Evolutionary conservation across 495 filamentous ascomycete genomes (phyloP).

Genomic region (Hypomontagnella submonticulosa): DNA sequence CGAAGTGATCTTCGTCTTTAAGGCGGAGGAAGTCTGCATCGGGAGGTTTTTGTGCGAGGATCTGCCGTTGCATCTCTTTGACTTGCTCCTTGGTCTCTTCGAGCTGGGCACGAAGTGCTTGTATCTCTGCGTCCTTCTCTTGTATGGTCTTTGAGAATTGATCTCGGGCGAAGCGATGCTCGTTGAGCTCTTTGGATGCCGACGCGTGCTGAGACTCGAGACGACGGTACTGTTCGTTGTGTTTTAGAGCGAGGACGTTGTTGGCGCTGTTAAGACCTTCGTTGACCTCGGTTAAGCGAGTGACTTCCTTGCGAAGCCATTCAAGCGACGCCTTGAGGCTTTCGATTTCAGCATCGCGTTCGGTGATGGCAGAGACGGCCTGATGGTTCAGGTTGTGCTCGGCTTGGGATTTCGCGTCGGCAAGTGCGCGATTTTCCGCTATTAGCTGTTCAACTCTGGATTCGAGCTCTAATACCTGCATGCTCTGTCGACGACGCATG

Average conservation of each 20-base stretch:
- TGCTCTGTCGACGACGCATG: constrained; percentile 93
- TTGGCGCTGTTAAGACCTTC: constrained; percentile 78
- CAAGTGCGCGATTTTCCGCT: constrained; percentile 81
- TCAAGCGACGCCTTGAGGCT: constrained; percentile 79
- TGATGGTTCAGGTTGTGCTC: constrained; percentile 62
- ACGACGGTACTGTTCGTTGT: constrained; percentile 69
- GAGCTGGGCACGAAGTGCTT: constrained; percentile 78
- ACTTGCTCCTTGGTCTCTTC: constrained; percentile 82
- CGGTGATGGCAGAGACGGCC: constrained; percentile 63
- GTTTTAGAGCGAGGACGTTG: constrained; percentile 69
- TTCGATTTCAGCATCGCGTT: constrained; percentile 81
- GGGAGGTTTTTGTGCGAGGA: constrained; percentile 71
- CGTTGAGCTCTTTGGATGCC: constrained; percentile 70
- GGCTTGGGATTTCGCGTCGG: constrained; percentile 74
- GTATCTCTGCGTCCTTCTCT: constrained; percentile 83
- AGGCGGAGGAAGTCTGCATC: constrained; percentile 80
- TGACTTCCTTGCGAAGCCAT: constrained; percentile 81
- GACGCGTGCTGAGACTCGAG: constrained; percentile 68
- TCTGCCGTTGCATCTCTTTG: constrained; percentile 81
- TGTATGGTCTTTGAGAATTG: constrained; percentile 73
- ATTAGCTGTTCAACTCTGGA: constrained; percentile 78
- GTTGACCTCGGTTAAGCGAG: constrained; percentile 77
- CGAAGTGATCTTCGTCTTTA: constrained; percentile 93
- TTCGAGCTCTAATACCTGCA: constrained; percentile 91
- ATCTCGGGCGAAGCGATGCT: constrained; percentile 66